Percentiles rank a stretch among this genome's conserved stretches.
Evolutionary conservation across 106 monocot genomes (phyloP).

Genomic region (Cymbidium sinense): DNA sequence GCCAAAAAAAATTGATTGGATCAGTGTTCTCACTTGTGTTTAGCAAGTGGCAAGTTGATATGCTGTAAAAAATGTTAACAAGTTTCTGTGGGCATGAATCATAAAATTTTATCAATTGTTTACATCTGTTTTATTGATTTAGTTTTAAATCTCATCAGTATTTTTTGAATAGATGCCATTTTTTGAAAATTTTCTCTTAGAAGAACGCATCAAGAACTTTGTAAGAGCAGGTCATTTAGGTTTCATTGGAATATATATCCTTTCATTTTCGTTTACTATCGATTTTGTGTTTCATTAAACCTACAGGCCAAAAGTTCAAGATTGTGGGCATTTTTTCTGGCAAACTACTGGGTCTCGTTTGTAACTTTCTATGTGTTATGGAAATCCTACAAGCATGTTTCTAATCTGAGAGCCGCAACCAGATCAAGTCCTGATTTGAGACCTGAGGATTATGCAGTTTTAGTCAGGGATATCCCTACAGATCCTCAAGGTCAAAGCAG

Average conservation of each 20-base stretch:
- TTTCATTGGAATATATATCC: background rate
- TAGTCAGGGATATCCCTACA: slow-evolving; percentile 81
- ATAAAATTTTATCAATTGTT: background rate
- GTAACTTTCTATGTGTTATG: slow-evolving; percentile 63
- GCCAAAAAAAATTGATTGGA: too few species aligned
- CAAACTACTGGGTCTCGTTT: slow-evolving; percentile 80
- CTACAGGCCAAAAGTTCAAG: slow-evolving; percentile 54
- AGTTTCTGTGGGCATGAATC: background rate
- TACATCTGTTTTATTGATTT: background rate
- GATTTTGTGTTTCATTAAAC: background rate
- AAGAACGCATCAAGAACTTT: background rate
- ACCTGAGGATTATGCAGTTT: slow-evolving; percentile 67
- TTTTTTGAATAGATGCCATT: background rate
- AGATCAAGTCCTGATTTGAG: slow-evolving; percentile 36
- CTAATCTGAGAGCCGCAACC: slow-evolving; percentile 60
- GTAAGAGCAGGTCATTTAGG: background rate
- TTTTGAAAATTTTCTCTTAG: background rate
- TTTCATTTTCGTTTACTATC: background rate
- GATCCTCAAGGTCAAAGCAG: slow-evolving; percentile 44
- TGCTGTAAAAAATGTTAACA: too few species aligned
- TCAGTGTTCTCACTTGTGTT: too few species aligned
- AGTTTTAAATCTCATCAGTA: background rate
- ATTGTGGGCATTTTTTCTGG: slow-evolving; percentile 73
- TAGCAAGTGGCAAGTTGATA: too few species aligned
- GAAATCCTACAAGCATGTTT: slow-evolving; percentile 85